Percentiles rank a stretch among this genome's conserved stretches.
Conservation (phyloP, 2,329 filamentous ascomycete genomes). For the Nemania sp. region DNA sequence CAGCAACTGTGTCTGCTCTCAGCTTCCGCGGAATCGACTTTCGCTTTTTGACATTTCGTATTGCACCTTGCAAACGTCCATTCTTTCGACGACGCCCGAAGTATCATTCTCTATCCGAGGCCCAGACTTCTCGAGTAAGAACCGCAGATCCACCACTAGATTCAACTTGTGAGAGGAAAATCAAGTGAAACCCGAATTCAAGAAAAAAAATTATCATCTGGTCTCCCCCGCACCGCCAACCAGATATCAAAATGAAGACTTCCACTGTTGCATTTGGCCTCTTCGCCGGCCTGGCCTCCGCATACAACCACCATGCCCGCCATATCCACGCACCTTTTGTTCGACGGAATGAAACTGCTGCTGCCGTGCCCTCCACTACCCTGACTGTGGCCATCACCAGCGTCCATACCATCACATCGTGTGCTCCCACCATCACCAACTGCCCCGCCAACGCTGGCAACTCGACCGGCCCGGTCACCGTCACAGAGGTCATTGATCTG, state of each 20-base stretch:
- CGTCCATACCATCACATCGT: constrained; percentile 51
- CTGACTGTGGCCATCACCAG: constrained; percentile 50
- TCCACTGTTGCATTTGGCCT: constrained; percentile 51
- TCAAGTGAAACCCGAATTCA: constrained; percentile 19
- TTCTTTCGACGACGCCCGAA: constrained; percentile 50
- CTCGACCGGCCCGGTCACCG: constrained; percentile 47
- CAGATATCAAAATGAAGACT: constrained; percentile 51
- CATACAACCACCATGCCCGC: constrained; percentile 50
- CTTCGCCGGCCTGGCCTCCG: constrained; percentile 50
- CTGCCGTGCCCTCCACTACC: constrained; percentile 45
- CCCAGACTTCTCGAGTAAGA: constrained; percentile 41
- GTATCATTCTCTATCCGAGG: constrained; percentile 48
- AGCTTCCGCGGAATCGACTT: constrained; percentile 53
- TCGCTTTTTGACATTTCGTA: constrained; percentile 49
- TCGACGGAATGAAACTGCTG: constrained; percentile 47
- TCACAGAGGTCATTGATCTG: constrained; percentile 53
- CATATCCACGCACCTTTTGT: constrained; percentile 49
- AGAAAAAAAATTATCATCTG: constrained; percentile 12
- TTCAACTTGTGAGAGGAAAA: constrained; percentile 24
- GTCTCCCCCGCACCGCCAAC: not conserved
- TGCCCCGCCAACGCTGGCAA: constrained; percentile 48
- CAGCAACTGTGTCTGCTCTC: constrained; percentile 49
- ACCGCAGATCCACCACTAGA: constrained; percentile 39
- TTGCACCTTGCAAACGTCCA: constrained; percentile 50
- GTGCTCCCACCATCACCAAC: constrained; percentile 52